Base-by-base conservation (phyloP, 306 rosid species). In the Quercus bicolor region DNA sequence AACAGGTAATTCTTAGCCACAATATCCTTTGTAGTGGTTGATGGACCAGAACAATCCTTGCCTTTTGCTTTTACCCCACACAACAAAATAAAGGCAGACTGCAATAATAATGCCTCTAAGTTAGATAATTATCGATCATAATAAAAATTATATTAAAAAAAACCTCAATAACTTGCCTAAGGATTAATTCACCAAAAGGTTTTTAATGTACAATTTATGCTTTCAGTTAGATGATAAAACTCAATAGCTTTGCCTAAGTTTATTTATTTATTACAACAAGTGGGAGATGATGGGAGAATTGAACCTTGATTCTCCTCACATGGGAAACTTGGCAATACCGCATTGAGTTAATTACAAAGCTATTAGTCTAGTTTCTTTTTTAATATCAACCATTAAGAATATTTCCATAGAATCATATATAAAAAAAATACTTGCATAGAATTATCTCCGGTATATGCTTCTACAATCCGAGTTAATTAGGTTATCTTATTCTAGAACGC, bases 61-160 rank as follows among this genome's bases (percentile, higher is more conserved):
- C 81, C 79, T 77, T 86, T 91, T 48, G 15, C 53, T 10, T 37
- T 37, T 93, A 14, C 98, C 97, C 98, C 97, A 93, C 77, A 91
- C 92, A 53, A 93, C 97, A 26, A 83, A 73, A 68, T 94, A 94
- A 5, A 90, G 91, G 48, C 97, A 97, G 24, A 86, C 10, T 65
- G 89, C 90, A n/a, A 94, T 91, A 56, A 48, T 73, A 24, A 84
- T 34, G 10, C 82, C 97, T 73, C 97, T 94, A 65, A 92, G 79
- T 61, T 19, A 56, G 11, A 56, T 7, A 37, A 37, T 37, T 56
- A 7, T 56, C n/a, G 4, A 56, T 56, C 26, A 56, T n/a, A 11
- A 56, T 8, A 56, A 12, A 2, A 56, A 56, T n/a, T 56, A 15
- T n/a, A 56, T 56, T 20, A 56, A 56, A n/a, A 56, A 56, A 19